Evolutionary conservation across 441 rosid species (phyloP), one percentile per base, ranked within the genome.

Genomic region (Adansonia rubrostipa): DNA sequence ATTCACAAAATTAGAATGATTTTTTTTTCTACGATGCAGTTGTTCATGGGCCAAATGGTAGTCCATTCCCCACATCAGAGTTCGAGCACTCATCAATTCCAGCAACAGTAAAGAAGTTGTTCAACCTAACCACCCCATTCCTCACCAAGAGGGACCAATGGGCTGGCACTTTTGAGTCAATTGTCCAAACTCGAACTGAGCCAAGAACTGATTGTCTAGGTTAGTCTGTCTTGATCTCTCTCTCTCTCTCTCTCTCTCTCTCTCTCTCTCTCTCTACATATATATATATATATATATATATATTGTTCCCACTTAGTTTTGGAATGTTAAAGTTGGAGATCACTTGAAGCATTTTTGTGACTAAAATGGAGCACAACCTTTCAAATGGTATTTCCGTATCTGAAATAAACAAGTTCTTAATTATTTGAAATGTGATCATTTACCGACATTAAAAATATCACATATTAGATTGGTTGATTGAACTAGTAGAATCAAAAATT

Each of bases 121-220:
- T 96, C 86, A 89, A 91, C 84, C 92, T 96, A 48, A 17, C 85
- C 2, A 9, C 89, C 1, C 88, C 94, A 22, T 94, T 90, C 85
- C 91, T 95, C n/a, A 93, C 98, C 0, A 91, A 89, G 79, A 83
- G 99, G 64, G 99, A 95, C 36, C 91, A 69, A 79, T 95, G 99
- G 98, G 98, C 99, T 0, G 98, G 89, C 20, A 88, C 97, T 6
- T 95, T 95, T 24, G 98, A 95, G 66, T 75, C 82, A 81, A 86
- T 93, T 76, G 82, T 92, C 22, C 89, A 82, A 58, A 84, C 73
- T 4, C 82, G 90, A 4, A 84, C 88, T 2, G 79, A 81, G 54
- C 97, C 98, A 44, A 79, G 99, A 89, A 90, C 92, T 3, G 99
- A 95, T 84, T 92, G 95, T 78, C 98, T 96, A 67, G 92, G 96